Base-by-base conservation (phyloP, 352 stramenopile genomes). In the Phytophthora ramorum region DNA sequence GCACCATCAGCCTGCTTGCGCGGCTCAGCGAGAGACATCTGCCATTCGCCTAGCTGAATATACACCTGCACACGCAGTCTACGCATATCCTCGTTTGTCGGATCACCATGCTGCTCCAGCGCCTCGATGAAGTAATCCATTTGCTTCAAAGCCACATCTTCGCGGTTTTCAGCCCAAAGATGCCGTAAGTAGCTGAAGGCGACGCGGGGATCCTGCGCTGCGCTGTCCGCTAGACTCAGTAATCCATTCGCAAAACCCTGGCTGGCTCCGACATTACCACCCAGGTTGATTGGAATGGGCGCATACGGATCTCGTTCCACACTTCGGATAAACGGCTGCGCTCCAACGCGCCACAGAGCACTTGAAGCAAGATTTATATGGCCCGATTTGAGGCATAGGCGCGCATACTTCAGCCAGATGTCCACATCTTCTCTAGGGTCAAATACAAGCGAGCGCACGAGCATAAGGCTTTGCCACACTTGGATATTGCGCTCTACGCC, bases 381-480 rank as follows among this genome's bases (percentile, higher is more conserved):
- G 2, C 89, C 91, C 22, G 83, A 97, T 59, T 98, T 96, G 38
- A 95, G 78, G 22, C 95, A 98, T 30, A 99, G 64, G 0, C 89
- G 90, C 30, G 96, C 91, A 66, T 98, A 98, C 53, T 98, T 96
- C 30, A 99, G 81, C 93, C 94, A 99, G 35, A 97, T 93, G 37
- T 98, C 83, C 4, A 97, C 80, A 40, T 98, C 91, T 70, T 98
- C 92, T 35, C 81, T 82, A 1, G 89, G 79, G 45, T 97, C 79
- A 19, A 98, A 88, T 10, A 98, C 89, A 6, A 98, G 80, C 10
- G 93, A 97, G 46, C 97, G 90, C 40, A 99, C 94, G 40, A 97
- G 88, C 71, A 99, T 95, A 45, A 99, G 93, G 54, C 85, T 91
- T 58, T 98, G 94, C 95, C 94, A 98, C 35, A 98, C 92, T 58